Evolutionary conservation across 345 rosid species (phyloP).

Genomic region (Melaleuca alternifolia): DNA sequence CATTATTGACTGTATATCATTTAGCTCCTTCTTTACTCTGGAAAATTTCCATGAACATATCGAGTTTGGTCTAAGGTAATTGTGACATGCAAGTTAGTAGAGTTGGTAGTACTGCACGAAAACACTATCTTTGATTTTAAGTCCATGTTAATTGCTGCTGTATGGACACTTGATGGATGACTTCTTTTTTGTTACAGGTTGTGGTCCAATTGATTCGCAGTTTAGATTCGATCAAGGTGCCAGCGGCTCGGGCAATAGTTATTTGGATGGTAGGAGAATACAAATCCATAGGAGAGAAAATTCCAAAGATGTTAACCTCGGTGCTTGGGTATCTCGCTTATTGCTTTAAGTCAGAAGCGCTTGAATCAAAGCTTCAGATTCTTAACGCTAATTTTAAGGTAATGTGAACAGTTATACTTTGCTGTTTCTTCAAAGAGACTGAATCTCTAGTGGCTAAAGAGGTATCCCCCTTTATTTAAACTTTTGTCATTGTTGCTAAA

Average conservation of each 20-base stretch:
- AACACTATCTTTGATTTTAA: background rate
- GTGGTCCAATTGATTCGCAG: constrained; percentile 64
- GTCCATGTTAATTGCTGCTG: background rate
- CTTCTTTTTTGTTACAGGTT: constrained; percentile 33
- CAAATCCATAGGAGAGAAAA: constrained; percentile 54
- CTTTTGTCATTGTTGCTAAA: background rate
- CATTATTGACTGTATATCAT: background rate
- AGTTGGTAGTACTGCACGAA: background rate
- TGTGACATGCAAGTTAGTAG: background rate
- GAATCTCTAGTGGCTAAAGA: background rate
- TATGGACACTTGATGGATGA: background rate
- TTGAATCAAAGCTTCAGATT: constrained; percentile 89
- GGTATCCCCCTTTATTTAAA: background rate
- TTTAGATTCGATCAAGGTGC: constrained; percentile 78
- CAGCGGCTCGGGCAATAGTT: constrained; percentile 84
- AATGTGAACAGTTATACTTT: background rate
- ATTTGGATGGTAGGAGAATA: constrained; percentile 96
- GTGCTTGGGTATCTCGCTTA: constrained; percentile 81
- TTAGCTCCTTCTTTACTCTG: background rate
- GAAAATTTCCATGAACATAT: background rate
- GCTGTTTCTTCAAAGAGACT: background rate
- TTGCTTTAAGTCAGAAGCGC: constrained; percentile 76
- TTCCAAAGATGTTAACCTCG: constrained; percentile 66
- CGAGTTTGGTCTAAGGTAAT: background rate
- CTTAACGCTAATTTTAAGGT: constrained; percentile 75